Base-by-base conservation (phyloP, 805 yeast species). In the Pichia eremophila region DNA sequence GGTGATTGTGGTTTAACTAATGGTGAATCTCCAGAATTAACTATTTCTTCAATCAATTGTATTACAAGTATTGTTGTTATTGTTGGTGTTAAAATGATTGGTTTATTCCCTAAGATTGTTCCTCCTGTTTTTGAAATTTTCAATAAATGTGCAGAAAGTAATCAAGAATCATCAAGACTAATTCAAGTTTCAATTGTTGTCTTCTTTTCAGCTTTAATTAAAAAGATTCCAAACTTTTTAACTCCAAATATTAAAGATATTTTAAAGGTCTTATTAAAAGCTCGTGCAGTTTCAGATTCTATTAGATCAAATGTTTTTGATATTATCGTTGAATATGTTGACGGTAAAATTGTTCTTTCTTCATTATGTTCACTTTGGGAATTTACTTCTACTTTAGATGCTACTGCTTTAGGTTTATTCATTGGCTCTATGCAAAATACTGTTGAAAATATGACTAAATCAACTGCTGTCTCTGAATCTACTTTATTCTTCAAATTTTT, bases 201-300 rank as follows among this genome's bases (percentile, higher is more conserved):
- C 35, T 69, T 91, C 41, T 72, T 86, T 47, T 80, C 95, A 7
- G 77, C 89, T 40, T 71, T 87, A 58, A 69, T 90, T 44, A 86
- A 83, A 65, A 80, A 86, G 56, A 81, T 93, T 54, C 97, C 99
- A 35, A 82, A 85, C 11, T 91, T 91, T 61, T 75, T 91, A 66
- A 70, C 78, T 39, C 79, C 91, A 4, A 81, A 79, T 55, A 68
- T 88, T 57, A 74, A 72, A 45, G 79, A 79, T 35, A 75, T 88
- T 40, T 66, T 90, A 44, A 67, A 69, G 42, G 70, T 81, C 5
- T 68, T 85, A 29, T 74, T 85, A 52, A 68, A 66, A 45, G 78
- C 86, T 32, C 71, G 73, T 43, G 70, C 66, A 27, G 83, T 88
- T 44, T 77, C 86, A 12, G 77, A 73, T 41, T 61, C 74, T 7